These are phyloP conservation scores for Mucor sp. DNA, from an alignment of 371 early-diverging fungal species.

Conservation along the genomic window DNA sequence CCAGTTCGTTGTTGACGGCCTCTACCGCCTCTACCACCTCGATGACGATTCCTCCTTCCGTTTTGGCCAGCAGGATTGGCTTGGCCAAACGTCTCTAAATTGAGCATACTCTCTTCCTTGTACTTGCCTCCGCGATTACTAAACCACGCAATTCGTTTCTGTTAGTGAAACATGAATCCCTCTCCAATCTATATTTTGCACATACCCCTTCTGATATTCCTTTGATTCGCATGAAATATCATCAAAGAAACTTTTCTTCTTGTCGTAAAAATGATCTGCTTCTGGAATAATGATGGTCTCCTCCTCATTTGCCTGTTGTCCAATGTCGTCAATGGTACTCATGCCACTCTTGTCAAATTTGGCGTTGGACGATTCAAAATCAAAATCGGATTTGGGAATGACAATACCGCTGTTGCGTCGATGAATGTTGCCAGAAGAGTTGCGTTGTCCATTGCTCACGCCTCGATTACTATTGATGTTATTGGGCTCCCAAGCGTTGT, in stretches of 20 bases:
- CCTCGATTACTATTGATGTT: background rate
- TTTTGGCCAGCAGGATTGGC: slow-evolving; percentile 50
- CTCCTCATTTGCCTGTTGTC: slow-evolving; percentile 40
- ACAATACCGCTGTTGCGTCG: background rate
- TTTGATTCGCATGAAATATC: slow-evolving; percentile 82
- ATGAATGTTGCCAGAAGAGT: background rate
- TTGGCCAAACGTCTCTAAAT: slow-evolving; percentile 94
- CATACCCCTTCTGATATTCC: slow-evolving; percentile 5
- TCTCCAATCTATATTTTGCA: background rate
- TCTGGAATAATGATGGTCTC: slow-evolving; percentile 31
- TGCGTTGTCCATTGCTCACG: background rate
- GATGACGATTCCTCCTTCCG: slow-evolving; percentile 50
- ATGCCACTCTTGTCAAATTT: slow-evolving; percentile 87
- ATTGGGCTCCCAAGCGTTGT: background rate
- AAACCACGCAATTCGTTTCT: background rate
- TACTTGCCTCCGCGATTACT: slow-evolving; percentile 70
- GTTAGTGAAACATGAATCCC: background rate
- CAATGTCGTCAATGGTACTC: slow-evolving; percentile 40
- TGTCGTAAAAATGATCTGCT: slow-evolving; percentile 60
- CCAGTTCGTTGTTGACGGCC: slow-evolving; percentile 26
- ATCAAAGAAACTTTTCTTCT: slow-evolving; percentile 90
- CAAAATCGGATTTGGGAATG: slow-evolving; percentile 83
- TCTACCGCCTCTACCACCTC: slow-evolving; percentile 17
- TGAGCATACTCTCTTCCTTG: slow-evolving; percentile 83
- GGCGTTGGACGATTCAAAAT: slow-evolving; percentile 92